Base-by-base conservation (phyloP, 352 stramenopile genomes). In the Globisporangium nodosum region DNA sequence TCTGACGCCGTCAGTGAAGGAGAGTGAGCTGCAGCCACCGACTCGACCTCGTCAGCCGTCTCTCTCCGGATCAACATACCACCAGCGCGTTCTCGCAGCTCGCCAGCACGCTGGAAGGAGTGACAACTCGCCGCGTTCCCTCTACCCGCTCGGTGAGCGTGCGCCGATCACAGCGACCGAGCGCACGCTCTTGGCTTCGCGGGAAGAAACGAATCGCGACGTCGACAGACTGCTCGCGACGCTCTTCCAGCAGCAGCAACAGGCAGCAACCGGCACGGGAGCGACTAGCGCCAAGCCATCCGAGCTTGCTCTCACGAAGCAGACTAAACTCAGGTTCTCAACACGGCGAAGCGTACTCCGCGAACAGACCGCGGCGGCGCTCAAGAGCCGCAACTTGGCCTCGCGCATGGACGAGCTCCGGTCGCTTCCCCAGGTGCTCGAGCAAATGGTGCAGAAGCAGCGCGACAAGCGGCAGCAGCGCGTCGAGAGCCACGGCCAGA, bases 341-440 rank as follows among this genome's bases (percentile, higher is more conserved):
- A 85, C 75, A 0, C 65, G 71, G 52, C 69, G 75, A 27, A 85
- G 75, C 31, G 55, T 69, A 18, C 60, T 89, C 8, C 71, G 76
- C 13, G 68, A 85, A 31, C 74, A 85, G 39, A 76, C 78, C 0
- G 74, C 80, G 2, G 60, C 81, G 2, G 76, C 74, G 18, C 56
- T 90, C 13, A 79, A 78, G 24, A 76, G 66, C 5, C 61, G 73
- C 15, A 87, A 82, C 18, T 56, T 90, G 6, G 64, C 76, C 20
- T 78, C 69, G 6, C 71, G 80, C 11, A 69, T 88, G 46, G 65
- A 85, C 16, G 80, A 88, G 49, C 61, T 90, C 18, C 71, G 80
- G 6, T 74, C 65, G 52, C 56, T 88, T 13, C 80, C 77, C 0
- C 66, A 80, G 11, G 65, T 87, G 8, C 60, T 87, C 24, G 65